These are phyloP conservation scores for Coemansia furcata DNA, from an alignment of 192 early-diverging fungal genomes.

Conservation along the genomic window DNA sequence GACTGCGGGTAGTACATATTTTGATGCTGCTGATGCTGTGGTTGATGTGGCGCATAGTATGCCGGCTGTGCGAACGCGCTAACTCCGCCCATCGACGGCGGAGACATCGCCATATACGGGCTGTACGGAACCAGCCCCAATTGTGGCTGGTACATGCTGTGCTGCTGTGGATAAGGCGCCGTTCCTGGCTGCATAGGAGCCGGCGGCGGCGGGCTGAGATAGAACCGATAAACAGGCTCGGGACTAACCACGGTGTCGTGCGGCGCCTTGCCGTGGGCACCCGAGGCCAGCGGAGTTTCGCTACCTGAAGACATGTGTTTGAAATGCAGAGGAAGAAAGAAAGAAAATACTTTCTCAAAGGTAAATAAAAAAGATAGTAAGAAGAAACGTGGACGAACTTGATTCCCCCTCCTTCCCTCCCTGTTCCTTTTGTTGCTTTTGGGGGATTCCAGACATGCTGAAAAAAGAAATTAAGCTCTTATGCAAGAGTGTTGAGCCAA, in stretches of 20 bases:
- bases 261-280: not conserved
- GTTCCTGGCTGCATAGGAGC: constrained; percentile 17
- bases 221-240: constrained; percentile 48
- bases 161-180: constrained; percentile 12
- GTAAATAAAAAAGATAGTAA: constrained; percentile 1
- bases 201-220: constrained; percentile 43
- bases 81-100: constrained; percentile 21
- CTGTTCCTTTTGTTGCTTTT: constrained; percentile 2
- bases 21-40: constrained; percentile 18
- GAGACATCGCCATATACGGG: constrained; percentile 39
- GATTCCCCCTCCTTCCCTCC: not conserved
- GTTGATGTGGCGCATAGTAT: constrained; percentile 27
- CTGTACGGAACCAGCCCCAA: constrained; percentile 30
- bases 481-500: not conserved
- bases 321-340: not conserved
- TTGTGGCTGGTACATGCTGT: constrained; percentile 25
- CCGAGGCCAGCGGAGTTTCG: constrained; percentile 34
- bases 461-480: not conserved
- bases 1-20: constrained; percentile 32
- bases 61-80: constrained; percentile 39
- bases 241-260: constrained; percentile 8
- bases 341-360: not conserved
- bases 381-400: not conserved
- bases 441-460: constrained; percentile 1
- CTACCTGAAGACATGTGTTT: constrained; percentile 39